These are phyloP conservation scores for Aspergillus unguis DNA, from an alignment of 2,329 filamentous ascomycete genomes.

Conservation along the genomic window DNA sequence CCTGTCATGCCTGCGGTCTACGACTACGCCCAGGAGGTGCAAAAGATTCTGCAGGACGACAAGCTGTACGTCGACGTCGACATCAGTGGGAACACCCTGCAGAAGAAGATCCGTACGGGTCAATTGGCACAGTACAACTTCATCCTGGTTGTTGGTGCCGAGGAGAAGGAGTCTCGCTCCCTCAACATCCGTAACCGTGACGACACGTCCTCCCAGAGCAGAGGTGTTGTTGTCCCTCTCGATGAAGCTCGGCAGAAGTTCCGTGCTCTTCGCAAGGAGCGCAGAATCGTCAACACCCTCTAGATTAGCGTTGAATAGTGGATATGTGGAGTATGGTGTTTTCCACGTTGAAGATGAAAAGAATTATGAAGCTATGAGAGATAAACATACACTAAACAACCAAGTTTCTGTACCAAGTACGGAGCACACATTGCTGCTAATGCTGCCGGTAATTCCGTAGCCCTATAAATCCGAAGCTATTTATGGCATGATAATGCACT, in stretches of 20 bases:
- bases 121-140: slow-evolving; percentile 52
- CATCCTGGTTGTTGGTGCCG: slow-evolving; percentile 59
- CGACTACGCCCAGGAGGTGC: slow-evolving; percentile 49
- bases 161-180: slow-evolving; percentile 57
- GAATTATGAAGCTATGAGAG: slow-evolving; percentile 5
- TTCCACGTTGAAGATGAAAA: slow-evolving; percentile 5
- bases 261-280: slow-evolving; percentile 44
- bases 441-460: no score
- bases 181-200: slow-evolving; percentile 66
- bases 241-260: slow-evolving; percentile 58
- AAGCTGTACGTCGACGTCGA: slow-evolving; percentile 50
- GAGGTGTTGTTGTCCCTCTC: slow-evolving; percentile 60
- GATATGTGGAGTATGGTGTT: background rate
- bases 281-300: slow-evolving; percentile 42
- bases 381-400: background rate
- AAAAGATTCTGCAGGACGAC: slow-evolving; percentile 43
- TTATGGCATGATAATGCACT: background rate
- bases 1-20: slow-evolving; percentile 50
- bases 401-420: no score
- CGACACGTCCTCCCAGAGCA: slow-evolving; percentile 59
- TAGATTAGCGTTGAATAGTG: slow-evolving; percentile 18
- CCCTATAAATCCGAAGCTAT: no score
- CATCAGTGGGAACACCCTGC: slow-evolving; percentile 48
- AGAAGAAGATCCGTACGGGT: slow-evolving; percentile 51
- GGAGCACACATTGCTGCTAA: no score